Evolutionary conservation across 2,329 filamentous ascomycete genomes (phyloP), one percentile per base, ranked within the genome.

Genomic region (Arthrobotrys sinensis): DNA sequence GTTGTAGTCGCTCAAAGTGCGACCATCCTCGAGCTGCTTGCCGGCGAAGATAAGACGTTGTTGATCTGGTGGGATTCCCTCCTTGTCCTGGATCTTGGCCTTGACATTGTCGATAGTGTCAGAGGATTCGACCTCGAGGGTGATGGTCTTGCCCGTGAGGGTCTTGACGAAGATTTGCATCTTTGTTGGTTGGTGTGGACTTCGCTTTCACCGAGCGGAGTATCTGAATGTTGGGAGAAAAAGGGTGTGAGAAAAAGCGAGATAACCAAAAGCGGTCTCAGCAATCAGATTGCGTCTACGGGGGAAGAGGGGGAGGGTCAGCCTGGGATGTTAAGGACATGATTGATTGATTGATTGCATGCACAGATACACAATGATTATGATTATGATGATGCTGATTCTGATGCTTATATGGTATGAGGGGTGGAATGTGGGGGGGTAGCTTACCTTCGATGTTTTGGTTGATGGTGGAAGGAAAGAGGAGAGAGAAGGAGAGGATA

Each of bases 21-120:
- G 93, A 80, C 95, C 94, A 82, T 98, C 95, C 85, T 98, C 95
- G 5, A 97, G 90, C 85, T 97, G 94, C 89, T 97, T 97, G 72
- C 94, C 95, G 50, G 94, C 94, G 82, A 97, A 97, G 85, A 97
- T 97, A 81, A 97, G 86, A 82, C 94, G 94, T 87, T 97, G 94
- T 86, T 98, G 94, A 84, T 97, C 94, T 10, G 94, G 94, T 57
- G 94, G 95, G 97, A 97, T 97, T 36, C 94, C 94, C 86, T 97
- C 94, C 90, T 97, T 97, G 84, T 97, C 94, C 85, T 97, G 94
- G 53, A 97, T 97, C 89, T 97, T 97, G 63, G 89, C 90, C 90
- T 97, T 97, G 45, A 97, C 94, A 80, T 97, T 97, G 88, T 97
- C 94, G 85, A 97, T 97, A 48, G 94, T 97, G 82, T 97, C 94